These are phyloP conservation scores for Lasiodiplodia sp. DNA, from an alignment of 2,329 filamentous ascomycete genomes.

Conservation along the genomic window DNA sequence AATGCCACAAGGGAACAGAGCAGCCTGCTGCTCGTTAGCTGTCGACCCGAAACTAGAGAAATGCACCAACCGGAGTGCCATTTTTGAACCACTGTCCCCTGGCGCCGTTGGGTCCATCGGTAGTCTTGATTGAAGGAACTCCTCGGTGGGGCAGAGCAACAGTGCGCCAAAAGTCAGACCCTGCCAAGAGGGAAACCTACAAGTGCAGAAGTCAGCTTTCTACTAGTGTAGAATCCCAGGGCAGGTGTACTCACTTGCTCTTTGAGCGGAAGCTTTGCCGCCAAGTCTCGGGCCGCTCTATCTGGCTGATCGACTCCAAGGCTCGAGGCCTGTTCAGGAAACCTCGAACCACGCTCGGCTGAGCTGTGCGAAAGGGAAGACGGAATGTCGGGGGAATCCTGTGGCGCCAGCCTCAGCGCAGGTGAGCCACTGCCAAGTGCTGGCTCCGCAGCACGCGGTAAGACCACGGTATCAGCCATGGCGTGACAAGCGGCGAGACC, in stretches of 20 bases:
- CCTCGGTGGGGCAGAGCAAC: conserved; percentile 65
- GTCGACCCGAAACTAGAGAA: conserved; percentile 30
- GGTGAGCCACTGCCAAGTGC: conserved; percentile 1
- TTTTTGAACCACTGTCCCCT: conserved; percentile 72
- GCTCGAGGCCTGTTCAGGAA: neutral
- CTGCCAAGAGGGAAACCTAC: conserved; percentile 51
- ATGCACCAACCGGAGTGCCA: conserved; percentile 40
- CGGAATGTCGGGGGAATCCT: neutral
- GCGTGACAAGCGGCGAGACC: neutral
- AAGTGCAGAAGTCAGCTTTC: neutral
- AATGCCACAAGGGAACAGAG: conserved; percentile 79
- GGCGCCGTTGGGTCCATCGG: conserved; percentile 74
- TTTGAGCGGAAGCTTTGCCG: conserved; percentile 45
- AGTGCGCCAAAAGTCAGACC: conserved; percentile 75
- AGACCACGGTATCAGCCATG: conserved; percentile 21
- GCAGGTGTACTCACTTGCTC: conserved; percentile 42
- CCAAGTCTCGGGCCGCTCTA: conserved; percentile 45
- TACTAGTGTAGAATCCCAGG: too few relatives aligned
- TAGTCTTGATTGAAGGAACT: conserved; percentile 69
- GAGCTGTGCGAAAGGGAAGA: neutral
- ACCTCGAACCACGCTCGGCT: neutral
- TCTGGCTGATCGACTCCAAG: conserved; percentile 43
- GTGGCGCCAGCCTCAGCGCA: conserved; percentile 1
- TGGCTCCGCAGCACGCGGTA: conserved; percentile 9
- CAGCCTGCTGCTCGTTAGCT: conserved; percentile 56